Base-by-base conservation (phyloP, 768 basidiomycete species). In the Daedaleopsis sinensis region DNA sequence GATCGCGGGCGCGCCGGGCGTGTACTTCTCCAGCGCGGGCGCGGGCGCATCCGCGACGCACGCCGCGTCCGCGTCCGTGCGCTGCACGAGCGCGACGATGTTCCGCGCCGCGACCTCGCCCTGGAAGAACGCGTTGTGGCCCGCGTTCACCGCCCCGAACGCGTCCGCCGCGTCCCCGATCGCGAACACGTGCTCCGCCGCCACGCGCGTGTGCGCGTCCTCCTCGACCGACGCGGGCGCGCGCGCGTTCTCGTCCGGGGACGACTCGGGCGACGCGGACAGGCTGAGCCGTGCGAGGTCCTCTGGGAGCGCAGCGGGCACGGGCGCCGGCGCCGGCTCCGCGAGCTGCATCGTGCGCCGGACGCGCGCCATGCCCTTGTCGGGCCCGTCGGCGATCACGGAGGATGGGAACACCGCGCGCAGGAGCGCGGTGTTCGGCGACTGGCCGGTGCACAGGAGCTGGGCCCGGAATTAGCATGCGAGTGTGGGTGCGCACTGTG, bases 91-190 rank as follows among this genome's bases (percentile, higher is more conserved):
- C 51, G 67, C 70, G 7, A 85, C 49, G 32, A 88, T 73, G 59
- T 88, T 88, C n/a, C 76, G 66, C 32, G 82, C 84, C 0, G 86
- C 86, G 12, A 86, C 71, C 54, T 80, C 71, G 69, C 61, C 79
- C 78, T 86, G 84, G 39, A 73, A 76, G 66, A 82, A 81, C 1
- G 84, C 83, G 36, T 75, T 84, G 62, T 86, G 82, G 0, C 85
- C 87, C 13, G 87, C 86, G 23, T 83, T 79, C 23, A 83, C 80
- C 0, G 86, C 87, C 7, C 85, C 85, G 59, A 86, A 87, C 5
- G 84, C 84, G 68, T 88, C 85, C 0, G 86, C 86, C 0, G 81
- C 79, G 56, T 89, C 87, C 9, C 87, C 87, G 7, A 87, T 71
- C 10, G 80, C 86, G 65, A 88, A 89, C 13, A 89, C 78, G 60